Evolutionary conservation across 2,329 filamentous ascomycete genomes (phyloP).

Genomic region (Colletotrichum eleusines): DNA sequence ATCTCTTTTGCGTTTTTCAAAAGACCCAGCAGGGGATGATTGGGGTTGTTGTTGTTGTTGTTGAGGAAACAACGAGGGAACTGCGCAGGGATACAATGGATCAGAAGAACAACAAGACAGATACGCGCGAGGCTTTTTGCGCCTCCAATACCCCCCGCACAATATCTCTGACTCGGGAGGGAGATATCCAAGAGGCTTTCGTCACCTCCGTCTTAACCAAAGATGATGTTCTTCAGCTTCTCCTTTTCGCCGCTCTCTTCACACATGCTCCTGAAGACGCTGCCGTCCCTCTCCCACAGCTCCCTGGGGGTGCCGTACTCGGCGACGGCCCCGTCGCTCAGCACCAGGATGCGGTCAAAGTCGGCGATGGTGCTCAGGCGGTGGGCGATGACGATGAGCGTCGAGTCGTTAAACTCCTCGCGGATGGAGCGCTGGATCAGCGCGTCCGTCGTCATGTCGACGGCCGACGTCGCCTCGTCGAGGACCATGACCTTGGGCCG

Average conservation of each 20-base stretch:
- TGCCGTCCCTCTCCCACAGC: slow-evolving; percentile 66
- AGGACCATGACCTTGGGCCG: slow-evolving; percentile 83
- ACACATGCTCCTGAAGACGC: slow-evolving; percentile 73
- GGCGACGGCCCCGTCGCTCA: slow-evolving; percentile 74
- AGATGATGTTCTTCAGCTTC: slow-evolving; percentile 62
- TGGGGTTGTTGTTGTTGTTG: no score
- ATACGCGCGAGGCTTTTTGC: not conserved
- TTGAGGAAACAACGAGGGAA: not conserved
- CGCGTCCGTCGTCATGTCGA: slow-evolving; percentile 81
- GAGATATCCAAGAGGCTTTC: not conserved
- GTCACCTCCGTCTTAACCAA: slow-evolving; percentile 40
- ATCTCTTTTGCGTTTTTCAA: not conserved
- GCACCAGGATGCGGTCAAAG: slow-evolving; percentile 79
- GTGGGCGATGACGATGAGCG: slow-evolving; percentile 81
- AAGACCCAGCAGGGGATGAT: not conserved
- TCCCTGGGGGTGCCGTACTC: slow-evolving; percentile 76
- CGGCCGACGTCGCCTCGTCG: slow-evolving; percentile 83
- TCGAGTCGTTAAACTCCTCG: slow-evolving; percentile 76
- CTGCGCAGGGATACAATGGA: not conserved
- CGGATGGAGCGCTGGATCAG: slow-evolving; percentile 81
- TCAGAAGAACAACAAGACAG: not conserved
- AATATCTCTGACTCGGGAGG: no score
- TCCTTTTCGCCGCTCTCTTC: slow-evolving; percentile 71
- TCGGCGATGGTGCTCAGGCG: slow-evolving; percentile 81
- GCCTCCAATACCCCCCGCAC: not conserved